Evolutionary conservation across 2,329 filamentous ascomycete genomes (phyloP), one percentile per base, ranked within the genome.

Genomic region (Colletotrichum zoysiae): DNA sequence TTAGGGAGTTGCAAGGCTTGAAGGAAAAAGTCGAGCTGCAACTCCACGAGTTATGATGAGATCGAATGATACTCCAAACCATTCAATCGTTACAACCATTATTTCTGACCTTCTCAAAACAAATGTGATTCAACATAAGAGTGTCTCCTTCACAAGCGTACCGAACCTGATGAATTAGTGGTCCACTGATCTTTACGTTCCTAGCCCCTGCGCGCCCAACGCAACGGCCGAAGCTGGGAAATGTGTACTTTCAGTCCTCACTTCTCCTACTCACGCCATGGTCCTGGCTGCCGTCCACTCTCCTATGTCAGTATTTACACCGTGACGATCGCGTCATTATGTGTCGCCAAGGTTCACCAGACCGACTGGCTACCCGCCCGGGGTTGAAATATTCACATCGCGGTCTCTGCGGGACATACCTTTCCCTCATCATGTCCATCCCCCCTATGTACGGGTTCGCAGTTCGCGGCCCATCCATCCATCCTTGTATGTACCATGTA

Each of bases 121-220:
- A 30, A 3, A 30, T 4, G 30, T 30, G 30, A 20, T 44, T 1
- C 5, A 5, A 44, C 1, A 8, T 8, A 2, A 44, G 1, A 8
- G 2, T 0, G 3, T 20, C 20, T 5, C 0, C 3, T 8, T 20
- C 11, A 14, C 3, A 40, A 12, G 8, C 8, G 8, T 2, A 9
- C 8, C 11, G 35, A 40, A 40, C 0, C 3, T 16, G 14, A 42
- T 42, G 5, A 16, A 6, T 42, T 40, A 3, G 18, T 18, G 4
- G 30, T 16, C 11, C 40, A 18, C 14, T 42, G 12, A 14, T 40
- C 35, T 9, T 5, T 5, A 4, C 33, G 1, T 4, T 35, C 33
- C 5, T 35, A 5, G 33, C 40, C 11, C 40, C 40, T 4, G 2
- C 12, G 3, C 7, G 40, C 40, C 12, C 7, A 12, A 14, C 2